These are phyloP conservation scores for Lophium mytilinum DNA, from an alignment of 495 filamentous ascomycete species.

Conservation along the genomic window DNA sequence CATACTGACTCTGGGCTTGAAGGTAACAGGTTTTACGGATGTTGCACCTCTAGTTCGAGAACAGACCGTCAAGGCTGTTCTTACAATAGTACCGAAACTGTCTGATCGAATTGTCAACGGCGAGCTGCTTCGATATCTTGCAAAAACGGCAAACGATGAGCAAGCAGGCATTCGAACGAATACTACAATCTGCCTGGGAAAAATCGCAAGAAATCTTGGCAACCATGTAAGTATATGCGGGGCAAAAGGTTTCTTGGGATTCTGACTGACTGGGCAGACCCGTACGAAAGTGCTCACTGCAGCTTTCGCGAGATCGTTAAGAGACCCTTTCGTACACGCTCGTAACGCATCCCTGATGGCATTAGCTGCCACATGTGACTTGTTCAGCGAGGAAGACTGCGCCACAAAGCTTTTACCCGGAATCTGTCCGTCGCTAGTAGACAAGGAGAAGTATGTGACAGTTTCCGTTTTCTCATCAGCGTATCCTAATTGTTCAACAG, in stretches of 20 bases:
- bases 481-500: conserved; percentile 23
- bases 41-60: conserved; percentile 85
- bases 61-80: conserved; percentile 87
- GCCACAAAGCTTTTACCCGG: conserved; percentile 73
- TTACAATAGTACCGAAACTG: conserved; percentile 77
- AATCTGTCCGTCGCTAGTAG: conserved; percentile 70
- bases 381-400: conserved; percentile 86
- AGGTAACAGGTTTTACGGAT: conserved; percentile 89
- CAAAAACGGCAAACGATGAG: conserved; percentile 95
- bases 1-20: conserved; percentile 1
- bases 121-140: conserved; percentile 80
- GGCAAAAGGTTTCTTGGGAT: neutral
- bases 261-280: conserved; percentile 36
- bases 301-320: conserved; percentile 78
- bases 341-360: conserved; percentile 83
- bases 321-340: conserved; percentile 91
- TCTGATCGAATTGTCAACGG: conserved; percentile 90
- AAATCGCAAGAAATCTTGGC: conserved; percentile 84
- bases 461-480: neutral
- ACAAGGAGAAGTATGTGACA: conserved; percentile 68
- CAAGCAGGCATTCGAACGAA: conserved; percentile 97
- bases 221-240: conserved; percentile 42
- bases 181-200: conserved; percentile 93
- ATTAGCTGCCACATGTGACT: conserved; percentile 71
- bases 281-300: conserved; percentile 85